A percentile compares a stretch with the other conserved stretches of the same genome.
Evolutionary conservation across 202 grass and related monocot genomes (phyloP).

Genomic region (Zizania palustris): DNA sequence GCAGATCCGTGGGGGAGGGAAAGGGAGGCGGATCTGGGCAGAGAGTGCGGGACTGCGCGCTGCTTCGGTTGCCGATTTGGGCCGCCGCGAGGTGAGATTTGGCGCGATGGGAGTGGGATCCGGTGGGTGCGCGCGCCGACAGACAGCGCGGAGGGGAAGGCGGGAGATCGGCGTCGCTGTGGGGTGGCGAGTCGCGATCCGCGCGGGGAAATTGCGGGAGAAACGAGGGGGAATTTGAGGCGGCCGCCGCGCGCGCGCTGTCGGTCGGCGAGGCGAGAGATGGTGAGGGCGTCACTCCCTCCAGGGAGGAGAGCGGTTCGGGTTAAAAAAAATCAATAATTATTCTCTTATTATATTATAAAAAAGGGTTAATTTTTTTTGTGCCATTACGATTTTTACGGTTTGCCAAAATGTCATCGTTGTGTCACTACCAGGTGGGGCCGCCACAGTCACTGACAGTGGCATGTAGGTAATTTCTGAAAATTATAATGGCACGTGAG

Average conservation of each 20-base stretch:
- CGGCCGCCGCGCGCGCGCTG: constrained; percentile 29
- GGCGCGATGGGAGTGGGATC: constrained; percentile 35
- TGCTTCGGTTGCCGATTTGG: constrained; percentile 25
- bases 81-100: constrained; percentile 44
- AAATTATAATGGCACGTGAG: too few species aligned
- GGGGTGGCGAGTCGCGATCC: constrained; percentile 56
- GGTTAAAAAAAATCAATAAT: too few species aligned
- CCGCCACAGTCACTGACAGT: too few species aligned
- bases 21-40: constrained; percentile 39
- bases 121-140: constrained; percentile 46
- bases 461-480: too few species aligned
- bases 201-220: neutral
- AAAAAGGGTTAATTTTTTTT: too few species aligned
- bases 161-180: constrained; percentile 46
- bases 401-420: too few species aligned
- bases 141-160: constrained; percentile 44
- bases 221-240: neutral
- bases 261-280: constrained; percentile 41
- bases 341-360: too few species aligned
- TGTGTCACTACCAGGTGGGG: too few species aligned
- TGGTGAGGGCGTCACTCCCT: constrained; percentile 53
- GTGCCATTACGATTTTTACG: too few species aligned
- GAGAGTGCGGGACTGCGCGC: constrained; percentile 20
- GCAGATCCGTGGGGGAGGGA: too few species aligned
- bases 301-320: too few species aligned